These are phyloP conservation scores for Cymbidium sinense DNA, from an alignment of 106 monocot genomes.

Conservation along the genomic window DNA sequence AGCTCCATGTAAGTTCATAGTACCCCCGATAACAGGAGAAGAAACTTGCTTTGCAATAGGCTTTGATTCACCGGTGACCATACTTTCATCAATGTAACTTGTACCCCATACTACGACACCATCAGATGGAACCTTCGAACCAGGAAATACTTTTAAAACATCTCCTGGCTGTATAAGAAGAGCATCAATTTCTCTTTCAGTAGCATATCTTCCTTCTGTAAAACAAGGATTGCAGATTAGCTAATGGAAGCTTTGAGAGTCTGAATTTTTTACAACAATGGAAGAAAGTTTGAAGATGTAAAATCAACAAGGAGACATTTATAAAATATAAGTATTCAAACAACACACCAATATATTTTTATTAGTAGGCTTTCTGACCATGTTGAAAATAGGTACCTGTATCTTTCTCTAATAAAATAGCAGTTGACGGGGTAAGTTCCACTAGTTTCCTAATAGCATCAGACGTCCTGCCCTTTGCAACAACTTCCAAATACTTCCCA, in stretches of 20 bases:
- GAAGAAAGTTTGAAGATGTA: not conserved
- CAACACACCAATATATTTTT: not conserved
- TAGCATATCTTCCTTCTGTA: constrained; percentile 50
- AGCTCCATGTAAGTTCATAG: constrained; percentile 85
- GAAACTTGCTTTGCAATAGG: constrained; percentile 61
- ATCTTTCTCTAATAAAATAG: constrained; percentile 71
- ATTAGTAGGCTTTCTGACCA: not conserved
- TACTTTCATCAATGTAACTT: constrained; percentile 92
- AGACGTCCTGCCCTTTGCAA: constrained; percentile 95
- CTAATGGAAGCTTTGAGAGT: not conserved
- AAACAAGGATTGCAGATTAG: constrained; percentile 11
- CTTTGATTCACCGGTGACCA: constrained; percentile 92
- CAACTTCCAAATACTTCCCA: constrained; percentile 91
- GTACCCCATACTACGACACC: constrained; percentile 79
- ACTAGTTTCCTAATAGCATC: constrained; percentile 96
- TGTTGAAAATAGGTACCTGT: constrained; percentile 31
- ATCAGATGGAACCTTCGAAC: constrained; percentile 83
- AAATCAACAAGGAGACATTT: not conserved
- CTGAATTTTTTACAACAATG: not conserved
- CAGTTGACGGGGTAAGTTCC: constrained; percentile 86
- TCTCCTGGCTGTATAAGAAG: constrained; percentile 82
- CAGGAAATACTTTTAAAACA: constrained; percentile 82
- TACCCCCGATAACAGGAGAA: constrained; percentile 83
- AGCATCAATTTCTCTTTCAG: constrained; percentile 92
- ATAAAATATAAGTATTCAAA: not conserved